These are phyloP conservation scores for Aspergillus tanneri DNA, from an alignment of 2,329 filamentous ascomycete species.

Conservation along the genomic window DNA sequence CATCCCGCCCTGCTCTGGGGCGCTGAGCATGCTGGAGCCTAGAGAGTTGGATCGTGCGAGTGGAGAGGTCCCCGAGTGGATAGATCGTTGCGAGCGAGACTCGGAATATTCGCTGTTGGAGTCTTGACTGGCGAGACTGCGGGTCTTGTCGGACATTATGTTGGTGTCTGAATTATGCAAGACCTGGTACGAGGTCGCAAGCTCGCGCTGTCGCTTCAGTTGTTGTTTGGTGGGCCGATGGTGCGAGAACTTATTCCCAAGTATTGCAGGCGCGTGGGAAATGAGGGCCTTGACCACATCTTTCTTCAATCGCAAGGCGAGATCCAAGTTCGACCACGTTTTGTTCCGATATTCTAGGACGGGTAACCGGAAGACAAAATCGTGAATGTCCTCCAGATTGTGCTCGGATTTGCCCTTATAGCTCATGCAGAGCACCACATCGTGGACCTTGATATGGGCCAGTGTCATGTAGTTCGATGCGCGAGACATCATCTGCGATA, in stretches of 20 bases:
- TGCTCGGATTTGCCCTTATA: slow-evolving; percentile 96
- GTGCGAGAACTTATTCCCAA: slow-evolving; percentile 93
- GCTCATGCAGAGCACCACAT: slow-evolving; percentile 89
- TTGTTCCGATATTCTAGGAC: slow-evolving; percentile 97
- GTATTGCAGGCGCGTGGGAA: slow-evolving; percentile 91
- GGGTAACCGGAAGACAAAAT: slow-evolving; percentile 94
- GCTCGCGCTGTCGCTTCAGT: slow-evolving; percentile 74
- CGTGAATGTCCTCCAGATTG: slow-evolving; percentile 94
- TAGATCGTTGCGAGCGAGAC: slow-evolving; percentile 37
- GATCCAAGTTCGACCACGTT: slow-evolving; percentile 96
- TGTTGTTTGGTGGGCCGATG: slow-evolving; percentile 80
- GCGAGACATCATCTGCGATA: slow-evolving; percentile 93
- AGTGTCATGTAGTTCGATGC: slow-evolving; percentile 98
- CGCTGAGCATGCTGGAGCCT: slow-evolving; percentile 31
- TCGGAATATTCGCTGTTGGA: slow-evolving; percentile 41
- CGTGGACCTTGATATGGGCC: slow-evolving; percentile 90
- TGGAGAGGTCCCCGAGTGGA: slow-evolving; percentile 38
- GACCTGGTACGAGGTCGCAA: slow-evolving; percentile 75
- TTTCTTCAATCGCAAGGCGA: slow-evolving; percentile 88
- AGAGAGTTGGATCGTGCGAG: slow-evolving; percentile 37
- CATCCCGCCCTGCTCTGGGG: slow-evolving; percentile 23
- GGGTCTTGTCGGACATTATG: slow-evolving; percentile 29
- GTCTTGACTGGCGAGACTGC: slow-evolving; percentile 38
- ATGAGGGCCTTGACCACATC: slow-evolving; percentile 92
- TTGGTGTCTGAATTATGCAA: slow-evolving; percentile 46